Evolutionary conservation across 768 basidiomycete species (phyloP).

Genomic region (Naganishia onofrii): DNA sequence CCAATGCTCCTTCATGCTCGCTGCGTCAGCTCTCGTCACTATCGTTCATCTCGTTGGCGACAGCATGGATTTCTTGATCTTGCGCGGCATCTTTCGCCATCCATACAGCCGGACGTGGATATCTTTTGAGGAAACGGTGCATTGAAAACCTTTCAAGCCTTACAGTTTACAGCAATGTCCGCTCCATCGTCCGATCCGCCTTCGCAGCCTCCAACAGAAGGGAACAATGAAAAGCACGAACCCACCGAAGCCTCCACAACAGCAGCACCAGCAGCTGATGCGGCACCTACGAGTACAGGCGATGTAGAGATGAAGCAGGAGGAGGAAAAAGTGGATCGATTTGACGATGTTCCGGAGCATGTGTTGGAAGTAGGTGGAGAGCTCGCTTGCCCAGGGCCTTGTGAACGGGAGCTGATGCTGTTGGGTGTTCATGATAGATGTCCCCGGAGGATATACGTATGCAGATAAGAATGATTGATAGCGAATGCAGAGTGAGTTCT

Average conservation of each 20-base stretch:
- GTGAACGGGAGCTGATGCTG: not conserved
- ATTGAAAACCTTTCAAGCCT: not conserved
- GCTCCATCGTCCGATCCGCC: conserved; percentile 27
- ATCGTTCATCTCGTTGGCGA: not conserved
- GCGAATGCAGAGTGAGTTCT: conserved; percentile 79
- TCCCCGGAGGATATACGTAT: conserved; percentile 80
- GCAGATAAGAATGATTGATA: conserved; percentile 88
- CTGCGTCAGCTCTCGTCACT: conserved; percentile 20
- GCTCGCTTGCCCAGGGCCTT: not conserved
- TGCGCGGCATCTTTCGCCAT: not conserved
- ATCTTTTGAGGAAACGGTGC: not conserved
- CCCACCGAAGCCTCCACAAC: conserved; percentile 6
- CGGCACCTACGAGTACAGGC: conserved; percentile 16
- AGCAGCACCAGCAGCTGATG: conserved; percentile 27
- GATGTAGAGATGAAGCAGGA: conserved; percentile 46
- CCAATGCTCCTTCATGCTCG: not conserved
- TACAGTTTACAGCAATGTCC: conserved; percentile 5
- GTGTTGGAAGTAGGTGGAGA: conserved; percentile 62
- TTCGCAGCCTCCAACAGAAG: conserved; percentile 21
- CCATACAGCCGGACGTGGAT: not conserved
- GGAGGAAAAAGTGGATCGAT: conserved; percentile 60
- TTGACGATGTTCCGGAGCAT: conserved; percentile 88
- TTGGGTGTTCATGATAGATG: conserved; percentile 30
- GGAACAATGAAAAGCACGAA: not conserved
- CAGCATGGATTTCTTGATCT: not conserved